Conservation (phyloP, 1,139 yeast genomes). For the Protomyces macrosporus region DNA sequence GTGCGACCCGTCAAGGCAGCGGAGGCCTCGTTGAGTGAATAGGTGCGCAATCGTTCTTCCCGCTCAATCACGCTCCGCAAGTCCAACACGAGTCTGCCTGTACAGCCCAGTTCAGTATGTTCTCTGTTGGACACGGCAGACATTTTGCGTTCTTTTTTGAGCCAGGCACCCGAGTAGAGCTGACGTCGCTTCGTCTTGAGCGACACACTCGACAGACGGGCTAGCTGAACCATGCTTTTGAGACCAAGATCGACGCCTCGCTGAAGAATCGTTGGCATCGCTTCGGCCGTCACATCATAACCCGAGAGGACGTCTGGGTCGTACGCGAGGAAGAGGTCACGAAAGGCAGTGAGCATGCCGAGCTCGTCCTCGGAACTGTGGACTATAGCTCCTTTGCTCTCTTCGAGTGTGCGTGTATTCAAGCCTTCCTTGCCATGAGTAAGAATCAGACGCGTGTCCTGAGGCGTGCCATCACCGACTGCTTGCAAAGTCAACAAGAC, state of each 20-base stretch:
- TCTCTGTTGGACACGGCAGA: slow-evolving; percentile 17
- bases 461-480: background rate
- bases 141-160: slow-evolving; percentile 21
- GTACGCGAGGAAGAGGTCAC: slow-evolving; percentile 6
- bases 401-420: background rate
- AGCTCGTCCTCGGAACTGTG: slow-evolving; percentile 1
- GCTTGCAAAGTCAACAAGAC: background rate
- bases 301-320: slow-evolving; percentile 24
- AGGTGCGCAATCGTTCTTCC: slow-evolving; percentile 23
- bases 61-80: slow-evolving; percentile 15
- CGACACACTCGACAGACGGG: slow-evolving; percentile 6
- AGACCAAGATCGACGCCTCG: slow-evolving; percentile 16
- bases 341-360: slow-evolving; percentile 7
- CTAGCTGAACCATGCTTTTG: slow-evolving; percentile 12
- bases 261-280: slow-evolving; percentile 14
- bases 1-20: slow-evolving; percentile 3
- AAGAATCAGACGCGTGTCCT: background rate
- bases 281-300: slow-evolving; percentile 20
- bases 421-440: slow-evolving; percentile 2
- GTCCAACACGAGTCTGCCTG: slow-evolving; percentile 19
- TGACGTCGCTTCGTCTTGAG: slow-evolving; percentile 22
- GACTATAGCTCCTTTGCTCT: background rate
- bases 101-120: slow-evolving; percentile 21
- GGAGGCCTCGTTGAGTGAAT: slow-evolving; percentile 20
- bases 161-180: slow-evolving; percentile 21